These are phyloP conservation scores for Rhizopogon rudus DNA, from an alignment of 768 basidiomycete genomes.

Conservation along the genomic window DNA sequence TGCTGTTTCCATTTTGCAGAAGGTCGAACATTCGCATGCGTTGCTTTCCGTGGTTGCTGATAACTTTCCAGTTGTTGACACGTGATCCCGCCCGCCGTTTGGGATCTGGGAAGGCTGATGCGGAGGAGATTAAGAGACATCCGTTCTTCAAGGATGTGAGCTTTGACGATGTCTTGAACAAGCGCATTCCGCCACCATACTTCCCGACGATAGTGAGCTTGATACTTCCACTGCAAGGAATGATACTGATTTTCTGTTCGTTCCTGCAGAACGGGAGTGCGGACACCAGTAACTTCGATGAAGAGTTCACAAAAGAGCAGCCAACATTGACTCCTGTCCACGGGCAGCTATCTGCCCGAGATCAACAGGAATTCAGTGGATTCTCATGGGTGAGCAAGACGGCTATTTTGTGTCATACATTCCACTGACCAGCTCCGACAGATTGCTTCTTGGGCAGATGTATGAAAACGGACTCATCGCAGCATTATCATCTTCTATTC, in stretches of 20 bases:
- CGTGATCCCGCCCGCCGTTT: slow-evolving; percentile 89
- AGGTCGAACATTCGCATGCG: slow-evolving; percentile 42
- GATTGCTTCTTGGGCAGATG: slow-evolving; percentile 56
- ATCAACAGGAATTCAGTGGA: slow-evolving; percentile 94
- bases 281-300: slow-evolving; percentile 92
- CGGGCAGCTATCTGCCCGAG: slow-evolving; percentile 81
- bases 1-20: slow-evolving; percentile 92
- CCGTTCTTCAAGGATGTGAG: slow-evolving; percentile 98
- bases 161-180: slow-evolving; percentile 96
- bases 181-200: slow-evolving; percentile 96
- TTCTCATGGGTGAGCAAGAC: slow-evolving; percentile 81
- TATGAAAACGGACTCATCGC: slow-evolving; percentile 30
- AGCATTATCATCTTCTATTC: slow-evolving; percentile 21
- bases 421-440: not conserved
- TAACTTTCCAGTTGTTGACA: slow-evolving; percentile 66
- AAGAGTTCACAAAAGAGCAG: slow-evolving; percentile 95
- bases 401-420: not conserved
- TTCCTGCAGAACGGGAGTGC: slow-evolving; percentile 66
- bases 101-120: slow-evolving; percentile 88
- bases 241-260: slow-evolving; percentile 6
- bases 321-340: slow-evolving; percentile 98
- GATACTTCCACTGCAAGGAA: slow-evolving; percentile 1
- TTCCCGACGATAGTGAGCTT: slow-evolving; percentile 87
- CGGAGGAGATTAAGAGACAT: slow-evolving; percentile 95
- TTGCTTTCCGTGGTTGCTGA: not conserved